Evolutionary conservation across 306 rosid genomes (phyloP), one percentile per base, ranked within the genome.

Genomic region (Cucumis melo): DNA sequence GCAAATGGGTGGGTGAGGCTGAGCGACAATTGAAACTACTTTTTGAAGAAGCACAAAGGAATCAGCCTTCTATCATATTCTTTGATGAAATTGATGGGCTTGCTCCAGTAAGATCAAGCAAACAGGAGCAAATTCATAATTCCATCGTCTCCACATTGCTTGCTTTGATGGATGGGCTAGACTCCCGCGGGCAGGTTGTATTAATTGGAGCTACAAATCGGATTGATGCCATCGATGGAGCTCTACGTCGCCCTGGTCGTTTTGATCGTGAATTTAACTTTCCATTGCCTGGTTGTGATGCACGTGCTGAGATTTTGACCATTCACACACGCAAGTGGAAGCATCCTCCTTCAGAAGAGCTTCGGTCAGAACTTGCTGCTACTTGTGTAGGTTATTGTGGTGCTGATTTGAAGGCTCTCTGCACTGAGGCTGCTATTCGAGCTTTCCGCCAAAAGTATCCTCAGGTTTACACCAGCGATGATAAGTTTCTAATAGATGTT

Each of bases 1-100:
- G 99, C 84, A 94, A 94, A 80, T 94, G 99, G 99, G 99, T 94
- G 19, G 99, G 99, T 62, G 99, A 94, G 88, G 99, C 99, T 77
- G 99, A 94, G 80, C 89, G 99, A 86, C 99, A 94, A 62, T 73
- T 94, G 88, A 94, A 94, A 82, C 89, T 94, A 57, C 97, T 94
- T 77, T 94, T 94, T 79, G 99, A 94, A 91, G 99, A 94, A 85
- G 99, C 99, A 61, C 97, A 91, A 75, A 91, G 90, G 92, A 94
- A 94, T 86, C 99, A 94, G 58, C 97, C 99, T 66, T 91, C 99
- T 24, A 94, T 94, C 74, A 94, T 94, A 44, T 94, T 94, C 85
- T 94, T 94, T 83, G 99, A 94, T 81, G 99, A 94, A 85, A 94
- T 94, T 68, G 99, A 94, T 80, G 99, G 99, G 41, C 96, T 94